Evolutionary conservation across 2,329 filamentous ascomycete genomes (phyloP).

Genomic region (Diaporthe capsici): DNA sequence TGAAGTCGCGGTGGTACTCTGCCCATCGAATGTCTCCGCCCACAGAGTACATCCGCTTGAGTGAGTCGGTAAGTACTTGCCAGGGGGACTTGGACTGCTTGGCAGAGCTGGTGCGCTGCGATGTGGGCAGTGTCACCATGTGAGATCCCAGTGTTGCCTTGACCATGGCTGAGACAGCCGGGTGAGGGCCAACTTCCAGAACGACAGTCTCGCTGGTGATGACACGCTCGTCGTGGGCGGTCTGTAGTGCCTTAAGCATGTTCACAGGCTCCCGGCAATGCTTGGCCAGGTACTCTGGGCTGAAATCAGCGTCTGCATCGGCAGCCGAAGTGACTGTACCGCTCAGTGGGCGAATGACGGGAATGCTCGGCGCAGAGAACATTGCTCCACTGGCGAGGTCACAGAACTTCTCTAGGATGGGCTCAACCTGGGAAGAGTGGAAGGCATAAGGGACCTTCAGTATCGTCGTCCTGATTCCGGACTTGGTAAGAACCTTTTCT

Average conservation of each 20-base stretch:
- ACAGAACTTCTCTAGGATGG: constrained; percentile 71
- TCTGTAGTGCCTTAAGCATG: constrained; percentile 73
- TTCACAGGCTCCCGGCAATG: constrained; percentile 79
- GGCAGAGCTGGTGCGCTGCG: constrained; percentile 61
- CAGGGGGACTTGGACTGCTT: constrained; percentile 74
- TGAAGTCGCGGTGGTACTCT: constrained; percentile 27
- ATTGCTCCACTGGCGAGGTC: constrained; percentile 54
- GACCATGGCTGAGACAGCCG: constrained; percentile 77
- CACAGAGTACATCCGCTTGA: neutral
- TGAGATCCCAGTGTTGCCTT: constrained; percentile 71
- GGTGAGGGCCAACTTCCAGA: constrained; percentile 82
- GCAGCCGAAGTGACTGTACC: constrained; percentile 69
- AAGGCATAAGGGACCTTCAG: constrained; percentile 67
- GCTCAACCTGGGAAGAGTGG: constrained; percentile 67
- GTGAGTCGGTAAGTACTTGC: neutral
- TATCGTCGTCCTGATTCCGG: constrained; percentile 57
- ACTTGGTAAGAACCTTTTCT: constrained; percentile 51
- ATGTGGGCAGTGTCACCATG: constrained; percentile 69
- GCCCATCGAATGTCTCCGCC: constrained; percentile 6
- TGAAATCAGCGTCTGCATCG: constrained; percentile 59
- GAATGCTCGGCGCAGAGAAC: constrained; percentile 63
- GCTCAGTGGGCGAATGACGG: constrained; percentile 78
- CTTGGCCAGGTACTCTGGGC: constrained; percentile 73
- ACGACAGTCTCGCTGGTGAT: constrained; percentile 77
- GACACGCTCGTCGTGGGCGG: constrained; percentile 67